A percentile compares a stretch with the other conserved stretches of the same genome.
Evolutionary conservation across 148 eudicot genomes (phyloP).

Genomic region (Beta vulgaris): DNA sequence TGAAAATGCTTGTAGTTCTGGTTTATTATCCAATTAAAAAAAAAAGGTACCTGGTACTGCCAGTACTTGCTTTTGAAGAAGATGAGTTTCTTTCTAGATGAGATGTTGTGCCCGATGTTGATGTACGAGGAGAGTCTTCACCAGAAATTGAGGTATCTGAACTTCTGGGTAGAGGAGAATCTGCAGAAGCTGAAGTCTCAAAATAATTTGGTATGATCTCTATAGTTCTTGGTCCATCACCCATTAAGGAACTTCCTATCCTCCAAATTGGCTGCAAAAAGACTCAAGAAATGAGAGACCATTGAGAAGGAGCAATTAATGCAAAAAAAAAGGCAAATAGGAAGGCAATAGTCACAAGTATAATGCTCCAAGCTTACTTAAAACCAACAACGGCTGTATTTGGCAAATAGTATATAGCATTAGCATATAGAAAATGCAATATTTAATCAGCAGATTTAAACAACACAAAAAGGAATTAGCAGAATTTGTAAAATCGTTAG

Average conservation of each 20-base stretch:
- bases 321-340: not conserved
- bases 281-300: not conserved
- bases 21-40: not conserved
- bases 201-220: conserved; percentile 71
- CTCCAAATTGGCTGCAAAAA: not conserved
- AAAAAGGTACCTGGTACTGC: conserved; percentile 44
- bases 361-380: not conserved
- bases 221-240: conserved; percentile 67
- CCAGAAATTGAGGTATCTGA: conserved; percentile 32
- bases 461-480: not conserved
- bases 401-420: not conserved
- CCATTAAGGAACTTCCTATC: conserved; percentile 50
- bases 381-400: not conserved
- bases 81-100: conserved; percentile 28
- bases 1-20: not conserved
- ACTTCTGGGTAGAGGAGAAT: conserved; percentile 34
- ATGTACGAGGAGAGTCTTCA: conserved; percentile 33
- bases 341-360: not conserved
- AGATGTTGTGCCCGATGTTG: conserved; percentile 35
- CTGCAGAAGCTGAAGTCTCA: conserved; percentile 35
- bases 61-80: conserved; percentile 28
- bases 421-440: not conserved
- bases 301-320: not conserved
- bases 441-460: not conserved
- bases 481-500: not conserved